Evolutionary conservation across 2,329 filamentous ascomycete species (phyloP).

Genomic region (Phialophora macrospora): DNA sequence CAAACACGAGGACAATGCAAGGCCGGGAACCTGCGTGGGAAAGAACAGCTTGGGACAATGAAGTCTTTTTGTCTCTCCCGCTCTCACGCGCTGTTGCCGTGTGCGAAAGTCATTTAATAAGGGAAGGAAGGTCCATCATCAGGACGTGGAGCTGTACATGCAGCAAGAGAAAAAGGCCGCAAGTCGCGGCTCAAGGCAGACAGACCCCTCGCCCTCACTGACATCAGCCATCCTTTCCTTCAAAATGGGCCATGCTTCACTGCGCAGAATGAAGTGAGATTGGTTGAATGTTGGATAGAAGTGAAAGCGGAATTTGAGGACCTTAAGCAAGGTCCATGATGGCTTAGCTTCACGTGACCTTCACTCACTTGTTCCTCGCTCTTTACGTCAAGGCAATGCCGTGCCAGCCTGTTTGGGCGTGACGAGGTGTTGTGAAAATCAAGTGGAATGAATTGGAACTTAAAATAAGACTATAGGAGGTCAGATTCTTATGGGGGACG

Average conservation of each 20-base stretch:
- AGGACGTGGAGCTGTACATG: not conserved
- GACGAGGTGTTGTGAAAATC: not conserved
- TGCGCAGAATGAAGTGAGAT: constrained; percentile 1
- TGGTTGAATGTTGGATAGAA: constrained; percentile 14
- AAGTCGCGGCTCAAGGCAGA: not conserved
- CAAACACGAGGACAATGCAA: not conserved
- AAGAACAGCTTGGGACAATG: not conserved
- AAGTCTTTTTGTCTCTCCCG: not conserved
- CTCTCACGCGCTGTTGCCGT: not conserved
- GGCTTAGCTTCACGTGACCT: not conserved
- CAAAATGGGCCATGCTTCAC: not conserved
- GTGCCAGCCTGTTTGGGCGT: not conserved
- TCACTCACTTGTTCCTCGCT: not conserved
- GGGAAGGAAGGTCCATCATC: not conserved
- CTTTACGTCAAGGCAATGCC: not conserved
- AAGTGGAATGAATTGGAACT: not conserved
- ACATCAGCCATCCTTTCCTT: constrained; percentile 1
- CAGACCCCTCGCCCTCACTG: constrained; percentile 2
- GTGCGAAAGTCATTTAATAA: not conserved
- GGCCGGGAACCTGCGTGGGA: not conserved
- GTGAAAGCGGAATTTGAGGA: constrained; percentile 17
- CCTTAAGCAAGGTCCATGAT: constrained; percentile 16
- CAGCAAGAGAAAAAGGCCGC: not conserved
- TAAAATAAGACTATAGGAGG: not conserved
- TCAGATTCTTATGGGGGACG: not conserved